Base-by-base conservation (phyloP, 192 early-diverging fungal genomes). In the Mortierella alpina region DNA sequence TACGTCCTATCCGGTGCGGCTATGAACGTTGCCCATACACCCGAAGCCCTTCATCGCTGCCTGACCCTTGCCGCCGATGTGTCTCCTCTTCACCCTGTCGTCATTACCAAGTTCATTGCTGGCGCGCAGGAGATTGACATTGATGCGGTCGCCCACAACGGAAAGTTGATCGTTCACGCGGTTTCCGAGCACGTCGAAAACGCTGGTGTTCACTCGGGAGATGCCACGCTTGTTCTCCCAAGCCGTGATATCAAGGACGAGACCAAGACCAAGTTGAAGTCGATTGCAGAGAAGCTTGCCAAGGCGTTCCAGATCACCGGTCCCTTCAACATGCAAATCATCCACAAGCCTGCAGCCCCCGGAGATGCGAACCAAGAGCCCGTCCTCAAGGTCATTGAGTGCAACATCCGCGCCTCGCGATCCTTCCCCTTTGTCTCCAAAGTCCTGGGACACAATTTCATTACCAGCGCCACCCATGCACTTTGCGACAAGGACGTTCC, bases 341-440 rank as follows among this genome's bases (percentile, higher is more conserved):
- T 99, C 76, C 82, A 83, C 42, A 57, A 72, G 65, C 82, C 81
- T 7, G 57, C 74, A 15, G 70, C 69, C 45, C 61, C 77, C 31
- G 85, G 85, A 66, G 42, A 68, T 52, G 67, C 61, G 17, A 61
- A 70, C 61, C 72, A 82, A n/a, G 72, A 78, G 0, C 82, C 87
- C 1, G 72, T 83, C 57, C 87, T 99, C 57, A 97, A 97, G 88
- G 97, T 98, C 45, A 99, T 99, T 63, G 97, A 98, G 87, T 99
- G 97, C 88, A 99, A 99, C 83, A 83, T 99, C 59, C 95, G 97
- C 59, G 96, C 97, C 1, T 97, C 97, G 42, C 95, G 96, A 11
- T 99, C 97, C 1, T 96, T 99, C 92, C 97, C 96, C 54, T 99
- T 98, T 66, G 95, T 98, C 17, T 97, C 95, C 75, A 99, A 99